phyloP scores from a whole-genome alignment of 164 flowering plant species.

The Berberis vulgaris region DNA sequence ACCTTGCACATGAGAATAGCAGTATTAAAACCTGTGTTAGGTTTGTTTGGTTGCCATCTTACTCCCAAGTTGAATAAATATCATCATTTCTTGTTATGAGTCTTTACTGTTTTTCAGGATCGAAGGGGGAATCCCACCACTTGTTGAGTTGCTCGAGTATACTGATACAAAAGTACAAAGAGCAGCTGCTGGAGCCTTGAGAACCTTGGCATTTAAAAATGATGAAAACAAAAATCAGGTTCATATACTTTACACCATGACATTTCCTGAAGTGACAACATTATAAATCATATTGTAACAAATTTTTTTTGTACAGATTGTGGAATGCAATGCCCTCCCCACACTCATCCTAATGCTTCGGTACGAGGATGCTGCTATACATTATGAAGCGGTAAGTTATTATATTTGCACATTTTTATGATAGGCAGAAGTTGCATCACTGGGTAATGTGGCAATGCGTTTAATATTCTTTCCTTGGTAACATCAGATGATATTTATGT shows the following conservation, averaged over 20 bases:
- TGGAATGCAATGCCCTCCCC: conserved; percentile 96
- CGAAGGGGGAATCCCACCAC: conserved; percentile 98
- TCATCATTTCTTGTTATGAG: conserved; percentile 3
- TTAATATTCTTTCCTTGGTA: too few species aligned
- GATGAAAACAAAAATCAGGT: conserved; percentile 99
- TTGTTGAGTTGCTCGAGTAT: conserved; percentile 88
- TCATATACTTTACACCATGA: conserved; percentile 6
- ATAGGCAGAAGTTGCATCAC: too few species aligned
- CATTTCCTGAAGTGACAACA: background rate
- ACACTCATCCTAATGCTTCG: conserved; percentile 88
- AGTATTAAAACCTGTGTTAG: conserved; percentile 87
- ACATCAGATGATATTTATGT: too few species aligned
- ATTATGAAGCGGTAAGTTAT: conserved; percentile 87
- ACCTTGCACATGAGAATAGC: conserved; percentile 98
- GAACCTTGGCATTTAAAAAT: conserved; percentile 95
- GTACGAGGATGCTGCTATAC: conserved; percentile 92
- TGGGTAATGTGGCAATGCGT: too few species aligned
- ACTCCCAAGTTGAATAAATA: background rate
- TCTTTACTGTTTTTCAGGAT: conserved; percentile 34
- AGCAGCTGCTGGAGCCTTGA: conserved; percentile 96
- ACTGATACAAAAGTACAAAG: conserved; percentile 87
- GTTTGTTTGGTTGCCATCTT: conserved; percentile 28
- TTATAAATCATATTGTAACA: conserved; percentile 4
- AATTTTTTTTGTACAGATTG: conserved; percentile 49
- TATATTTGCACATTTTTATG: too few species aligned